These are phyloP conservation scores for Tremella fuciformis DNA, from an alignment of 768 basidiomycete species.

Conservation along the genomic window DNA sequence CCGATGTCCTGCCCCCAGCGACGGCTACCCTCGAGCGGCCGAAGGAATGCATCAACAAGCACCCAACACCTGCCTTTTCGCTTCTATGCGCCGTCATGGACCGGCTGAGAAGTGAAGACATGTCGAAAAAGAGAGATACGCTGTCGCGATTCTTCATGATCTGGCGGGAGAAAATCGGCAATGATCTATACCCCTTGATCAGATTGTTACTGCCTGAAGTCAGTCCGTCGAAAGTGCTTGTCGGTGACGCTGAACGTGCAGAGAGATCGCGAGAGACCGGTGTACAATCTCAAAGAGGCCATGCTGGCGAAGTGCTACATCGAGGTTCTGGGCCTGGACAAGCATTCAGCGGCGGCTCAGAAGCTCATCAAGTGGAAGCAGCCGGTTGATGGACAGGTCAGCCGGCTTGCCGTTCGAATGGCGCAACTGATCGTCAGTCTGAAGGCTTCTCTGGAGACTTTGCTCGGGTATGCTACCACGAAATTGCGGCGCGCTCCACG, in stretches of 20 bases:
- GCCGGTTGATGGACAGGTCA: conserved; percentile 50
- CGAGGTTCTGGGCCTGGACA: conserved; percentile 78
- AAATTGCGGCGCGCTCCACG: conserved; percentile 72
- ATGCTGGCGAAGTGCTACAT: conserved; percentile 90
- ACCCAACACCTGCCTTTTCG: conserved; percentile 38
- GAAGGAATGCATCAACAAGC: conserved; percentile 37
- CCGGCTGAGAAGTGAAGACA: conserved; percentile 69
- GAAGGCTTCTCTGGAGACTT: conserved; percentile 68
- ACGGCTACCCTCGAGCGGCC: conserved; percentile 34
- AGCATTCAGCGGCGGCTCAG: conserved; percentile 73
- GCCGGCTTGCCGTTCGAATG: conserved; percentile 3
- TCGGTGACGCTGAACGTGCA: conserved; percentile 46
- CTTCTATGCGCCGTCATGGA: conserved; percentile 63
- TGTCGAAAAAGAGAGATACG: conserved; percentile 67
- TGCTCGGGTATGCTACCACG: conserved; percentile 78
- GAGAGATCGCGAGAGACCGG: conserved; percentile 90
- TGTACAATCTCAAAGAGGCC: conserved; percentile 93
- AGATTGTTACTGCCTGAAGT: conserved; percentile 84
- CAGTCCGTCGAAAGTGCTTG: conserved; percentile 51
- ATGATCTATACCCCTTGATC: conserved; percentile 83
- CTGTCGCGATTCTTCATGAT: conserved; percentile 75
- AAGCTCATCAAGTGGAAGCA: conserved; percentile 80
- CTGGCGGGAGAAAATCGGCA: conserved; percentile 81
- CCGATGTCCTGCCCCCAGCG: conserved; percentile 5
- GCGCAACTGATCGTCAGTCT: conserved; percentile 13